These are phyloP conservation scores for Murraya koenigii DNA, from an alignment of 345 rosid species.

Conservation along the genomic window DNA sequence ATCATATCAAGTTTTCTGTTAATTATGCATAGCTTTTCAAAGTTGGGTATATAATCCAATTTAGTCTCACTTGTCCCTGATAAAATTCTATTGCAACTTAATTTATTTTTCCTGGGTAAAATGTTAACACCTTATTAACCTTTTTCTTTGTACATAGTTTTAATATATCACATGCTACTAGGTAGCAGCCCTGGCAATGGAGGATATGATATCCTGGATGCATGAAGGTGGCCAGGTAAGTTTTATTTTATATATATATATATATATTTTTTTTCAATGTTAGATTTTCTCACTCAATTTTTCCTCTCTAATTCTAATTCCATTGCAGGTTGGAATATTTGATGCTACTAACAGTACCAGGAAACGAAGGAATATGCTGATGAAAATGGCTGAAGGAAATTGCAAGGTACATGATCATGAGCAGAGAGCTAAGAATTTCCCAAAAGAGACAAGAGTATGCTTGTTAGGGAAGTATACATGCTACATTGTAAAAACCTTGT, in stretches of 20 bases:
- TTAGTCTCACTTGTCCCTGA: neutral
- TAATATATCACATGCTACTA: constrained; percentile 78
- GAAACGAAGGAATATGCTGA: constrained; percentile 86
- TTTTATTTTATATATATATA: too few relatives aligned
- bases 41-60: neutral
- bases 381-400: constrained; percentile 99
- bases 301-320: constrained; percentile 10
- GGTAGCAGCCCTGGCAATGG: constrained; percentile 99
- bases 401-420: constrained; percentile 71
- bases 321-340: constrained; percentile 89
- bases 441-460: neutral
- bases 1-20: neutral
- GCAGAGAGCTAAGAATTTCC: constrained; percentile 5
- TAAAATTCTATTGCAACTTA: constrained; percentile 16
- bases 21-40: neutral
- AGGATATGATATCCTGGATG: constrained; percentile 99
- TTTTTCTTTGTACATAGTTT: constrained; percentile 70
- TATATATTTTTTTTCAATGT: too few relatives aligned
- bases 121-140: constrained; percentile 44
- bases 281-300: neutral
- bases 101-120: constrained; percentile 27
- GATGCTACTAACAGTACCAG: constrained; percentile 96
- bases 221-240: constrained; percentile 98
- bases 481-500: neutral
- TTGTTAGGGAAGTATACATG: constrained; percentile 8